Percentiles rank a stretch among this genome's conserved stretches.
Conservation (phyloP, 768 basidiomycete species). For the Leccinum disarticulatum region DNA sequence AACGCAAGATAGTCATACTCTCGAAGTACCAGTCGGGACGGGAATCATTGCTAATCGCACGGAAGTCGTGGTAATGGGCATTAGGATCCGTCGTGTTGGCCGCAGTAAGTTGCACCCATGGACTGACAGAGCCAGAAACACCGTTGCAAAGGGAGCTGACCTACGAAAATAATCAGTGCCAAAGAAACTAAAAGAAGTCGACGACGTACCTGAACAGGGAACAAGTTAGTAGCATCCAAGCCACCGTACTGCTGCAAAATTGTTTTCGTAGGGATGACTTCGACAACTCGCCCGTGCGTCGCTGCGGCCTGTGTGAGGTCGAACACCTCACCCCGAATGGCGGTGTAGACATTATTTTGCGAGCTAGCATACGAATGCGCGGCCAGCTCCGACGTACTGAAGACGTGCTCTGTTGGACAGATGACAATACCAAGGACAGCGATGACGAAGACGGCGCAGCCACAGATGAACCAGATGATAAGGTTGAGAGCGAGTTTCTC, state of each 20-base stretch:
- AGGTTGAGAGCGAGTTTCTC: slow-evolving; percentile 95
- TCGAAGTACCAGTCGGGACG: slow-evolving; percentile 99
- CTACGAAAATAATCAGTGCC: slow-evolving; percentile 34
- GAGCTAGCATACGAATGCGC: slow-evolving; percentile 61
- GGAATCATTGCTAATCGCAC: slow-evolving; percentile 80
- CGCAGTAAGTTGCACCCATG: slow-evolving; percentile 76
- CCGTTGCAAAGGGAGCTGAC: slow-evolving; percentile 94
- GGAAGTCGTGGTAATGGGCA: slow-evolving; percentile 93
- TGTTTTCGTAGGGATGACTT: slow-evolving; percentile 71
- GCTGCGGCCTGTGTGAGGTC: slow-evolving; percentile 70
- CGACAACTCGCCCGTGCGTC: slow-evolving; percentile 65
- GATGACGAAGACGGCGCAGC: slow-evolving; percentile 89
- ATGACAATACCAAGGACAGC: slow-evolving; percentile 84
- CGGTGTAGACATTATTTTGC: slow-evolving; percentile 75
- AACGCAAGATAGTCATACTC: slow-evolving; percentile 91
- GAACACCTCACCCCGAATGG: slow-evolving; percentile 94
- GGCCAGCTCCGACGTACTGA: slow-evolving; percentile 71
- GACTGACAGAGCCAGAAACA: slow-evolving; percentile 73
- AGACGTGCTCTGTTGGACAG: slow-evolving; percentile 94
- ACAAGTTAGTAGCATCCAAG: slow-evolving; percentile 65
- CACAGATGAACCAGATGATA: slow-evolving; percentile 94
- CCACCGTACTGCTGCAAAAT: slow-evolving; percentile 87
- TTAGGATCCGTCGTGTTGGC: slow-evolving; percentile 76
- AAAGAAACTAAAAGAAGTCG: background rate
- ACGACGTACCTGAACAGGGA: slow-evolving; percentile 84